Evolutionary conservation across 2,329 filamentous ascomycete genomes (phyloP).

Genomic region (Aotearoamyces nothofagi): DNA sequence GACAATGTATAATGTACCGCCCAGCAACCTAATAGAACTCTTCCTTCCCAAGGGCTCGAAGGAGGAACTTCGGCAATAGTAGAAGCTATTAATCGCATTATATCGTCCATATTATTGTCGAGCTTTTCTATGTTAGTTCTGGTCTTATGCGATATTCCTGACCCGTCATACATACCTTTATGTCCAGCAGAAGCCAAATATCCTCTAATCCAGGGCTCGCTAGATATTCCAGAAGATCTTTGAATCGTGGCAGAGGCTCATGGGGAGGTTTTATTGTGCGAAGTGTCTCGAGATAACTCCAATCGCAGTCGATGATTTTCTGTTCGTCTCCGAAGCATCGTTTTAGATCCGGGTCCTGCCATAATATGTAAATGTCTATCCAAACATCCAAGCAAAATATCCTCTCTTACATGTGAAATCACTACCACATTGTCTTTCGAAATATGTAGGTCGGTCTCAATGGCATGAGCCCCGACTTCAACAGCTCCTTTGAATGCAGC

Average conservation of each 20-base stretch:
- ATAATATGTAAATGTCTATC: too few relatives aligned
- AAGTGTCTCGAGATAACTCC: conserved; percentile 54
- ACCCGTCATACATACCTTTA: conserved; percentile 69
- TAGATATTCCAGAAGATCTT: conserved; percentile 61
- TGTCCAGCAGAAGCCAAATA: conserved; percentile 74
- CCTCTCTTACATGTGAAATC: conserved; percentile 53
- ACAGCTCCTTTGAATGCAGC: conserved; percentile 62
- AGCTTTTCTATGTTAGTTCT: too few relatives aligned
- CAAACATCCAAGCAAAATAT: too few relatives aligned
- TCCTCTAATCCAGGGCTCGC: conserved; percentile 45
- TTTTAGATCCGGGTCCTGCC: conserved; percentile 57
- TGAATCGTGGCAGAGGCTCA: conserved; percentile 57
- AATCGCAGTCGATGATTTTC: conserved; percentile 61
- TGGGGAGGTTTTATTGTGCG: conserved; percentile 52
- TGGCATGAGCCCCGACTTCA: conserved; percentile 57
- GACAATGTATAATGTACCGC: conserved; percentile 40
- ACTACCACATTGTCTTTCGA: conserved; percentile 74
- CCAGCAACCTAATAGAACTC: conserved; percentile 75
- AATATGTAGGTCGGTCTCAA: conserved; percentile 83
- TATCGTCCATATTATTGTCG: conserved; percentile 51
- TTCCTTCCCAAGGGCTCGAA: conserved; percentile 48
- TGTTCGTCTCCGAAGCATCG: conserved; percentile 68
- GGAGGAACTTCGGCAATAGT: conserved; percentile 39
- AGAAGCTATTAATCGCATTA: conserved; percentile 55
- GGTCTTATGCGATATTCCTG: too few relatives aligned